These are phyloP conservation scores for Ophiocordyceps polyrhachis-furcata DNA, from an alignment of 2,329 filamentous ascomycete genomes.

Conservation along the genomic window DNA sequence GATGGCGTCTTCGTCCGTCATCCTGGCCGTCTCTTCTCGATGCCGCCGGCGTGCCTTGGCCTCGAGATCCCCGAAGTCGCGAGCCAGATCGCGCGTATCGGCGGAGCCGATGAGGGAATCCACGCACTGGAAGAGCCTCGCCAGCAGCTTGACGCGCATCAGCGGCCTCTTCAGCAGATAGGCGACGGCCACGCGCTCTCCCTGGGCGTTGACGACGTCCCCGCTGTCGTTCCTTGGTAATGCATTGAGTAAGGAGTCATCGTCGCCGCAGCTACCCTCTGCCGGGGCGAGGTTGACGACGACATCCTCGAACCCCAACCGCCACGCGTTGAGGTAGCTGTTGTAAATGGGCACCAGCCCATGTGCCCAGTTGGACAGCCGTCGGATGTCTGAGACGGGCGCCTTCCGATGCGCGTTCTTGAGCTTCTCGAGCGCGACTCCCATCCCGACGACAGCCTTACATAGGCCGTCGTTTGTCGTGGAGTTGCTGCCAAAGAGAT, in stretches of 20 bases:
- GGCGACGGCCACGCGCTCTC: slow-evolving; percentile 84
- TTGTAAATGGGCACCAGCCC: slow-evolving; percentile 61
- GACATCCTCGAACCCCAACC: slow-evolving; percentile 83
- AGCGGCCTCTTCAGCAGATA: slow-evolving; percentile 81
- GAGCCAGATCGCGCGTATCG: slow-evolving; percentile 20
- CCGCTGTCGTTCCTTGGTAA: slow-evolving; percentile 45
- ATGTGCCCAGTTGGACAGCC: slow-evolving; percentile 65
- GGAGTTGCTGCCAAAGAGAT: slow-evolving; percentile 43
- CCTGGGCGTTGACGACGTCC: slow-evolving; percentile 51
- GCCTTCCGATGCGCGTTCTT: slow-evolving; percentile 65
- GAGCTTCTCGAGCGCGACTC: slow-evolving; percentile 69
- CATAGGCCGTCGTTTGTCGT: slow-evolving; percentile 41
- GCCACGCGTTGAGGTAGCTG: slow-evolving; percentile 75
- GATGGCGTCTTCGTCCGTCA: slow-evolving; percentile 68
- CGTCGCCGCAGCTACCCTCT: slow-evolving; percentile 30
- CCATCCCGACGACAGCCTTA: slow-evolving; percentile 87
- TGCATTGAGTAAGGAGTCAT: slow-evolving; percentile 39
- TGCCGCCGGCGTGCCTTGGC: slow-evolving; percentile 51
- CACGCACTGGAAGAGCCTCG: slow-evolving; percentile 60
- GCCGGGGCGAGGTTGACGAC: slow-evolving; percentile 79
- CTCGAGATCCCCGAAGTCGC: slow-evolving; percentile 52
- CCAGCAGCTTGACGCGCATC: slow-evolving; percentile 70
- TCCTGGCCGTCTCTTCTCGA: slow-evolving; percentile 49
- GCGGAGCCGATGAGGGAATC: slow-evolving; percentile 34
- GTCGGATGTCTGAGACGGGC: slow-evolving; percentile 51